Percentiles rank a stretch among this genome's conserved stretches.
These are phyloP conservation scores for Neonectria magnoliae DNA, from an alignment of 2,329 filamentous ascomycete genomes.

Conservation along the genomic window DNA sequence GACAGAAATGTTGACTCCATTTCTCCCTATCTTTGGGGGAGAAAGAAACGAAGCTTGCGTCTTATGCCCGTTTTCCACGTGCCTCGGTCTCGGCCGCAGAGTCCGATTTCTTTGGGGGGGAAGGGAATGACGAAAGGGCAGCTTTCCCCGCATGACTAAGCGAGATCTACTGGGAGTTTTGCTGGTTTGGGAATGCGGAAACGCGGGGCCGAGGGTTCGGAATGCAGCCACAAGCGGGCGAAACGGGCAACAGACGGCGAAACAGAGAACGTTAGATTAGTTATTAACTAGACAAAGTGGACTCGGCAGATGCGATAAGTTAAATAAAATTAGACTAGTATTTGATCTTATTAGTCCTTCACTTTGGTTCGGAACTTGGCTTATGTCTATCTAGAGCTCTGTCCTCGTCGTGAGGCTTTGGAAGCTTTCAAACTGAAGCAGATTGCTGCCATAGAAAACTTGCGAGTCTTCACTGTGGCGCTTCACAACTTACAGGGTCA, in stretches of 20 bases:
- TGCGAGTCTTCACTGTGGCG: slow-evolving; percentile 2
- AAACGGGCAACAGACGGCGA: slow-evolving; percentile 18
- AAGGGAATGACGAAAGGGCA: slow-evolving; percentile 8
- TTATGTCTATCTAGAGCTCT: too few species aligned
- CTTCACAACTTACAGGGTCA: background rate
- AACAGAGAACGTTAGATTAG: background rate
- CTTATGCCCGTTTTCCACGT: slow-evolving; percentile 23
- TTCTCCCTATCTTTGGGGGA: slow-evolving; percentile 7
- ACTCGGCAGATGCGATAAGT: too few species aligned
- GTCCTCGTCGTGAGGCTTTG: too few species aligned
- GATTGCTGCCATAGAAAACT: background rate
- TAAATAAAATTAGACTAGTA: too few species aligned
- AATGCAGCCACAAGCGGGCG: background rate
- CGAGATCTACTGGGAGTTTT: background rate
- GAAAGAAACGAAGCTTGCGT: background rate
- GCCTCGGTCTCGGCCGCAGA: slow-evolving; percentile 20
- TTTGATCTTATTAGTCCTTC: too few species aligned
- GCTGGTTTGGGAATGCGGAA: slow-evolving; percentile 20
- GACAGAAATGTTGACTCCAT: slow-evolving; percentile 6
- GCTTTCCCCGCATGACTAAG: slow-evolving; percentile 25
- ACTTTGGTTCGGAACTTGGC: too few species aligned
- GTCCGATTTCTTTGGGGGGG: slow-evolving; percentile 10
- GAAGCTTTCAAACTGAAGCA: background rate
- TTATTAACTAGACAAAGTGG: too few species aligned
- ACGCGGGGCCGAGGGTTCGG: background rate